Conservation (phyloP, 2,329 filamentous ascomycete species). For the Colletotrichum navitas region DNA sequence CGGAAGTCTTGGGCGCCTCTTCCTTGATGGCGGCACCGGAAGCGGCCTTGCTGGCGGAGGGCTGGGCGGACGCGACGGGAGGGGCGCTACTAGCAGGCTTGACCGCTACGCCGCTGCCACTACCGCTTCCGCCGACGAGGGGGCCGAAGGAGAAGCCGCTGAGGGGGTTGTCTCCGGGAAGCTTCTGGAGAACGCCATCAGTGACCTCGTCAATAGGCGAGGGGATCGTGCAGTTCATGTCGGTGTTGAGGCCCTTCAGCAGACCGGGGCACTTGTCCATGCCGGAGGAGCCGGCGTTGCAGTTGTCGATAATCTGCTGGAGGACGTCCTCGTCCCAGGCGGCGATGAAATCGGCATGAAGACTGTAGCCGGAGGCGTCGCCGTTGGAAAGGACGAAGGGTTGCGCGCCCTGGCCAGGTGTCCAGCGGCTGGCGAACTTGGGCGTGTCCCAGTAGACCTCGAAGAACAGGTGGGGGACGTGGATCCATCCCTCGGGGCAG, state of each 20-base stretch:
- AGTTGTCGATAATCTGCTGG: slow-evolving; percentile 75
- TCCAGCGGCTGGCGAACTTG: slow-evolving; percentile 65
- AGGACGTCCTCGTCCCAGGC: slow-evolving; percentile 77
- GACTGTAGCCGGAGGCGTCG: slow-evolving; percentile 77
- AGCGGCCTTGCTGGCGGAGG: slow-evolving; percentile 15
- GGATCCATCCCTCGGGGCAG: slow-evolving; percentile 67
- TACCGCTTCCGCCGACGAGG: slow-evolving; percentile 12
- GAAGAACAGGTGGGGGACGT: slow-evolving; percentile 69
- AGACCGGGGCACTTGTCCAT: slow-evolving; percentile 74
- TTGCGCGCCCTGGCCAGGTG: slow-evolving; percentile 64
- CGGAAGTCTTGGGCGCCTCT: slow-evolving; percentile 9
- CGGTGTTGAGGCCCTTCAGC: slow-evolving; percentile 64
- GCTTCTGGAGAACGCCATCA: slow-evolving; percentile 56
- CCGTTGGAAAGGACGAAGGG: slow-evolving; percentile 79
- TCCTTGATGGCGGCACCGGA: slow-evolving; percentile 4
- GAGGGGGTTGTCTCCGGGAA: slow-evolving; percentile 70
- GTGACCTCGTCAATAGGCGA: slow-evolving; percentile 62
- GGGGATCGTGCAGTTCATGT: slow-evolving; percentile 63
- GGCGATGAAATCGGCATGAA: slow-evolving; percentile 80
- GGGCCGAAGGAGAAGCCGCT: slow-evolving; percentile 60
- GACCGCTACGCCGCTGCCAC: slow-evolving; percentile 22
- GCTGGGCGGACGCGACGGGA: slow-evolving; percentile 9
- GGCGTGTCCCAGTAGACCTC: slow-evolving; percentile 73
- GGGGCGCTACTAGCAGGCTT: slow-evolving; percentile 6
- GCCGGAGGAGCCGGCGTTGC: slow-evolving; percentile 69